Evolutionary conservation across 805 yeast species (phyloP), one percentile per base, ranked within the genome.

Genomic region (Saccharomycopsis guyanensis): DNA sequence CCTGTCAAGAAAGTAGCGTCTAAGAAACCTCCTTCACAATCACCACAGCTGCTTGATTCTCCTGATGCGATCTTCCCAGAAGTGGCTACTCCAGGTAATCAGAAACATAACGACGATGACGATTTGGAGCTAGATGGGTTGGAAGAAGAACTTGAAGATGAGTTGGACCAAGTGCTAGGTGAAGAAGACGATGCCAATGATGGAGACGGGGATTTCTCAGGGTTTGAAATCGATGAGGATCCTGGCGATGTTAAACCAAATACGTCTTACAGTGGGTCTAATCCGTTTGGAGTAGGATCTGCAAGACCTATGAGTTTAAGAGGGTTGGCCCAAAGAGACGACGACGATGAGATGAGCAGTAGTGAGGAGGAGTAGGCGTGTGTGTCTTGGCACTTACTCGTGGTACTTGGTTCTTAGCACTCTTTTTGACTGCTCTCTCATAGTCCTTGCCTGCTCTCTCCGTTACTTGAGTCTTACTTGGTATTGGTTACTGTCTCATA

Each of bases 101-200:
- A 15, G 19, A 19, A 15, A 4, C 16, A 29, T 15, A 16, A 43
- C 15, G 42, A 47, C 13, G 34, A 19, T 12, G 45, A 37, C 18
- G 37, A 32, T 5, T 33, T 41, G 16, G 44, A 45, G 27, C 33
- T 16, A 3, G 44, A 33, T 22, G 33, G 32, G 7, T 34, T 38
- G 16, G 45, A 45, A 22, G 45, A 46, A 24, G 51, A 47, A 23
- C 19, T 43, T 5, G 46, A 47, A 15, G 51, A 47, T 29, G 51
- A 47, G 31, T 40, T 43, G 3, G 43, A 47, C 15, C 36, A 43
- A 12, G 40, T 43, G 3, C 27, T 40, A 3, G 43, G 35, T n/a
- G 43, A 40, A 13, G 45, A 38, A 10, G 43, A 47, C 19, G 38
- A 47, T 3, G 44, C 36, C 38, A 35, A 32, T 13, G 44, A 38